Evolutionary conservation across 768 basidiomycete genomes (phyloP), one percentile per base, ranked within the genome.

Genomic region (Suillus weaverae): DNA sequence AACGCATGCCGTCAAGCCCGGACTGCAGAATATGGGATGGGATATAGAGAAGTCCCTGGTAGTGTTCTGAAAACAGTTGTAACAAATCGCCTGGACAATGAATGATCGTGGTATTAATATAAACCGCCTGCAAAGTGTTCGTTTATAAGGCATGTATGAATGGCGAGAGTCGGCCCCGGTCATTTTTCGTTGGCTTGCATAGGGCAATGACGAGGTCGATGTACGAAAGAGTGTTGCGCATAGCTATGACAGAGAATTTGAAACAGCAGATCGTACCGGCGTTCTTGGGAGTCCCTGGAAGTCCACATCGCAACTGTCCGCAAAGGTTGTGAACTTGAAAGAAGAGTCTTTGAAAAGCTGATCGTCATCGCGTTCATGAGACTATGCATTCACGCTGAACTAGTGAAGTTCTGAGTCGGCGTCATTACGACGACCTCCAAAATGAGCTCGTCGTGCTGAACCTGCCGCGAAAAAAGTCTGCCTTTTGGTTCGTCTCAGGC

Each of bases 1-100:
- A 64, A 69, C 74, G 0, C 38, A 68, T 5, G 67, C 71, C 1
- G 68, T 81, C 18, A 73, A 72, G 64, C 73, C 75, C 0, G 80
- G 74, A 2, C 60, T 81, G 26, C n/a, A 62, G 20, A 68, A 68
- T 26, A 62, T 72, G 0, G 81, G 81, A 0, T 81, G 79, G 79
- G 75, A 81, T 63, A 62, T 79, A 7, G 72, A 72, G 35, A 69
- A 63, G 39, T 67, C 66, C 30, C 53, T 80, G n/a, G 76, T 80
- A 5, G 68, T 78, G 33, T 82, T 79, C 64, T 79, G 69, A 77
- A 63, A 3, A 30, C 6, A 13, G 11, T 59, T 32, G 38, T 30
- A 39, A 39, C 18, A 59, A 59, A 26, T 59, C 32, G 10, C 11
- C 26, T 57, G 14, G 8, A 38, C 8, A 38, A 16, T 22, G 5